Base-by-base conservation (phyloP, 768 basidiomycete genomes). In the Boletus rubescentipes region DNA sequence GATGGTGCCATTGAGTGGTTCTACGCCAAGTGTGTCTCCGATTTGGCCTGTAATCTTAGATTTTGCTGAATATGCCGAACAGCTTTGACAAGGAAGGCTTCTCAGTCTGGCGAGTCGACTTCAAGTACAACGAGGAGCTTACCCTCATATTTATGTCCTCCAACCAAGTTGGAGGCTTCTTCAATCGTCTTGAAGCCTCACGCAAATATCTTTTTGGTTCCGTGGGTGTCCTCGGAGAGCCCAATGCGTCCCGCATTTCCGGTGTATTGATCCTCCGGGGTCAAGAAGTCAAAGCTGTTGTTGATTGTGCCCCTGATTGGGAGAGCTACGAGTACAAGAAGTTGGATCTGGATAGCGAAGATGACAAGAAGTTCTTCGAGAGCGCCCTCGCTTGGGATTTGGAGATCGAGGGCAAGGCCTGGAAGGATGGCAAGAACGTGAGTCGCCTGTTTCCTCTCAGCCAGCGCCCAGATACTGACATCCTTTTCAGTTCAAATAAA, bases 151-250 rank as follows among this genome's bases (percentile, higher is more conserved):
- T 92, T 83, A 98, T 93, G 94, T 94, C 92, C 55, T 82, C 85
- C 57, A 98, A 98, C 81, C 91, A 89, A 73, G 84, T 97, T 66
- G 84, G 84, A 54, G 96, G 96, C 16, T 93, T 96, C 86, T 98
- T 95, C 84, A 91, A 95, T 82, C 92, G 97, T 53, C 85, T 99
- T 9, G 97, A 98, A 77, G 97, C 85, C 10, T 93, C 94, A 21
- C 88, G 96, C 73, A 96, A 97, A 74, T 96, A 97, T 79, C 81
- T 95, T 60, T 97, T 98, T 72, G 96, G 87, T 14, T 95, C 92
- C 40, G 72, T 93, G 42, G 93, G 92, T 70, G 97, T 99, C 20
- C 85, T 95, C 54, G 96, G 97, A 67, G 73, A 75, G 64, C 47
- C 78, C 68, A 89, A 90, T 74, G 78, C 91, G 74, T 91, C 87